Conservation (phyloP, 164 flowering plant species). For the Vitis amurensis region DNA sequence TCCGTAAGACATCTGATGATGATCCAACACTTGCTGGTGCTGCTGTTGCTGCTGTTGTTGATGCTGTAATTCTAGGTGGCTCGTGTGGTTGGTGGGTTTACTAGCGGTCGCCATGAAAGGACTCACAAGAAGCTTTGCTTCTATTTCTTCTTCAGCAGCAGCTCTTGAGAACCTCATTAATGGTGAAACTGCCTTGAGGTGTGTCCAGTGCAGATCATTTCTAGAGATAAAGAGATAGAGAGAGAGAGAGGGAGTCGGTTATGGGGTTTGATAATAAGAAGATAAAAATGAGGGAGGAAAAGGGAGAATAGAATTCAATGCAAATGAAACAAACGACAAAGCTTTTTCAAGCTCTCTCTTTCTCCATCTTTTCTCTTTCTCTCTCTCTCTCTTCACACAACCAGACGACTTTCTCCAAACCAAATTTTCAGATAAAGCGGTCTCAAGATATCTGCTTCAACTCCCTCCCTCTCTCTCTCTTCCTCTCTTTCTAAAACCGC, state of each 20-base stretch:
- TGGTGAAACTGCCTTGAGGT: slow-evolving; percentile 29
- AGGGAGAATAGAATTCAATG: slow-evolving; percentile 40
- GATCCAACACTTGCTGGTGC: slow-evolving; percentile 15
- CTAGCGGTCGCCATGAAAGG: slow-evolving; percentile 42
- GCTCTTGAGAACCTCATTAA: slow-evolving; percentile 40
- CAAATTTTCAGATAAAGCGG: slow-evolving; percentile 46
- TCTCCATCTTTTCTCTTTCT: slow-evolving; percentile 1
- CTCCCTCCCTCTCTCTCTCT: slow-evolving; percentile 9
- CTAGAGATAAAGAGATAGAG: slow-evolving; percentile 11
- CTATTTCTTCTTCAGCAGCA: slow-evolving; percentile 16
- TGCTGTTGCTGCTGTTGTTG: slow-evolving; percentile 23
- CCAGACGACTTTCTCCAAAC: slow-evolving; percentile 31
- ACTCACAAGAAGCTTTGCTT: slow-evolving; percentile 12
- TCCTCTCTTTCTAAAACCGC: slow-evolving; percentile 19
- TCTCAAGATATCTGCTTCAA: slow-evolving; percentile 17
- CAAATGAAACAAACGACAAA: slow-evolving; percentile 43
- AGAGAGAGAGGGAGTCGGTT: slow-evolving; percentile 1
- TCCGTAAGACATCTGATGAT: slow-evolving; percentile 52
- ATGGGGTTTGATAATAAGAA: too few relatives aligned
- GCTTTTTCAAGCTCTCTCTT: slow-evolving; percentile 3
- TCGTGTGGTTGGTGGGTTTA: slow-evolving; percentile 21
- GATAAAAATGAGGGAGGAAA: slow-evolving; percentile 6
- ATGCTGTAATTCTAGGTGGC: slow-evolving; percentile 23
- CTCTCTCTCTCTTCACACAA: slow-evolving; percentile 21
- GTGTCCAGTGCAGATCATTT: slow-evolving; percentile 17